phyloP scores from a whole-genome alignment of 768 basidiomycete genomes.

The Suillus subaureus region DNA sequence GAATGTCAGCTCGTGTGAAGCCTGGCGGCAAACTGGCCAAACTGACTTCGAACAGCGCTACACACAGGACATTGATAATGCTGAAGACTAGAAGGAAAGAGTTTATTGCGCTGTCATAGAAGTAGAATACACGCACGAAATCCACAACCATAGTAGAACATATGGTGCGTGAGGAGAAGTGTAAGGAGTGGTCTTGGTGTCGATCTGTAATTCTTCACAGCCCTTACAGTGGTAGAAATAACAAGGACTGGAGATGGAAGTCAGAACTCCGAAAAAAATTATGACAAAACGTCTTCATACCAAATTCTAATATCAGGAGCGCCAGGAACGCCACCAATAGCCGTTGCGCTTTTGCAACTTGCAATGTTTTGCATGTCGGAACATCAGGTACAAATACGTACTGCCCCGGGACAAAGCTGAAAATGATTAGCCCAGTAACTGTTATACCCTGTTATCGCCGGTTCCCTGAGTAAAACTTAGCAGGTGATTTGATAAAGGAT shows the following conservation, averaged over 20 bases:
- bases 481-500: neutral
- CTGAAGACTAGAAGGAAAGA: neutral
- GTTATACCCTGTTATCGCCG: neutral
- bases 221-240: neutral
- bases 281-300: neutral
- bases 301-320: neutral
- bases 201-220: neutral
- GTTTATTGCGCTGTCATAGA: neutral
- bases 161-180: neutral
- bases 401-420: neutral
- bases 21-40: neutral
- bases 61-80: neutral
- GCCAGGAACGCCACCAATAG: neutral
- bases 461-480: neutral
- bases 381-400: neutral
- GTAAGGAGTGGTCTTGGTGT: neutral
- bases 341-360: neutral
- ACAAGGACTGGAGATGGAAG: neutral
- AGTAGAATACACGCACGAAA: neutral
- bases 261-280: neutral
- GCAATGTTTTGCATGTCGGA: neutral
- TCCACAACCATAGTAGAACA: neutral
- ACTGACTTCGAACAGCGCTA: neutral
- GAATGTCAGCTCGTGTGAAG: neutral
- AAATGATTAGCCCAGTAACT: neutral